Evolutionary conservation across 805 yeast species (phyloP).

Genomic region (Suhomyces tanzawaensis): DNA sequence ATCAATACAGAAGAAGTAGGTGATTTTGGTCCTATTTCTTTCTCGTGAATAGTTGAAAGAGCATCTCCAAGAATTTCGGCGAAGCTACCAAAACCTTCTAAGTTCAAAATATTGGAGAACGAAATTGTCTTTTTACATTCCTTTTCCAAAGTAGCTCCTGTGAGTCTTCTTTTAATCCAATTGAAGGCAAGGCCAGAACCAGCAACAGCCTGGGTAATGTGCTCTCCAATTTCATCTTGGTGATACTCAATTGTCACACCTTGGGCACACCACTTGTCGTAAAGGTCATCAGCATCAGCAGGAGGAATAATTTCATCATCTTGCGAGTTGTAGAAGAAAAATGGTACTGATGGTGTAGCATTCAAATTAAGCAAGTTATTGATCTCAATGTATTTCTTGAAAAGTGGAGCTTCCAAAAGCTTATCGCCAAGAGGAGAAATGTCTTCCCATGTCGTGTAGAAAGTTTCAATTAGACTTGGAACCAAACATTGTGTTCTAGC

Average conservation of each 20-base stretch:
- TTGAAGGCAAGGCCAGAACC: slow-evolving; percentile 16
- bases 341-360: slow-evolving; percentile 10
- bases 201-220: slow-evolving; percentile 18
- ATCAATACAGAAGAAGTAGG: too few species aligned
- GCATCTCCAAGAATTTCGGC: background rate
- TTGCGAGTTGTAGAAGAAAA: slow-evolving; percentile 10
- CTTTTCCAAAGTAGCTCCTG: background rate
- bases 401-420: slow-evolving; percentile 1
- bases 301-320: slow-evolving; percentile 13
- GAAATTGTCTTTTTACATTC: background rate
- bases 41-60: background rate
- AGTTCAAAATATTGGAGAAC: background rate
- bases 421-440: slow-evolving; percentile 1
- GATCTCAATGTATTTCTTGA: background rate
- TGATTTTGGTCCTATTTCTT: background rate
- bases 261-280: slow-evolving; percentile 23
- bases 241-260: background rate
- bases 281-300: slow-evolving; percentile 12
- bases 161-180: slow-evolving; percentile 17
- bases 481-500: slow-evolving; percentile 4
- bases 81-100: background rate
- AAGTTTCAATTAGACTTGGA: background rate
- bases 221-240: slow-evolving; percentile 21
- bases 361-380: slow-evolving; percentile 1
- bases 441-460: slow-evolving; percentile 1